phyloP scores from a whole-genome alignment of 345 rosid species.

The Eucalyptus tenuipes region DNA sequence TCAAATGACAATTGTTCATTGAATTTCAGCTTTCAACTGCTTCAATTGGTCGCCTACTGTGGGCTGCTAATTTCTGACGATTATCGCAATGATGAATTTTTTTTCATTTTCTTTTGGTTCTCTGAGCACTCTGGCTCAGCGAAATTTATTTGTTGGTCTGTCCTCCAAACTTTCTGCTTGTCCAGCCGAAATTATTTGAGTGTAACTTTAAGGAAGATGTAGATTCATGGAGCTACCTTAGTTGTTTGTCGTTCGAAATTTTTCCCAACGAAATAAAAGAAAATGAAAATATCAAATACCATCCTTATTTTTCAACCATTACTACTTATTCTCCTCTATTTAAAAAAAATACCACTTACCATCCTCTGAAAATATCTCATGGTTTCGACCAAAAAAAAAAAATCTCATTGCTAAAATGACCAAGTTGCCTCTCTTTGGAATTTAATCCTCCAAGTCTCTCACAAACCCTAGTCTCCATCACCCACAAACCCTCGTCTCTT shows the following conservation, averaged over 20 bases:
- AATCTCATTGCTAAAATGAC: background rate
- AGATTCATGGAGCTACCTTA: background rate
- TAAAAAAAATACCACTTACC: background rate
- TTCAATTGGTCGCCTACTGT: background rate
- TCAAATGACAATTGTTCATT: background rate
- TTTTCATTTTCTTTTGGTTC: background rate
- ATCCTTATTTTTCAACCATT: background rate
- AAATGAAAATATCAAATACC: background rate
- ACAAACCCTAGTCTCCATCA: background rate
- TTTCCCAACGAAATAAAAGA: background rate
- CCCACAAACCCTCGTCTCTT: background rate
- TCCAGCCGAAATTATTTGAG: background rate
- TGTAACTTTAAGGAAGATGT: background rate
- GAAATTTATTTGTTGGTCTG: background rate
- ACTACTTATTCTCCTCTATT: background rate
- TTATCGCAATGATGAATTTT: background rate
- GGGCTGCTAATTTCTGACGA: background rate
- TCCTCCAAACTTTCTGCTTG: background rate
- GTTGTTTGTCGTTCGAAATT: background rate
- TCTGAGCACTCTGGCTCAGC: background rate
- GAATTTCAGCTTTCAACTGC: background rate
- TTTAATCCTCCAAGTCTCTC: background rate
- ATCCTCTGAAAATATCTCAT: too few species aligned
- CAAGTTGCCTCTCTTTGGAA: background rate
- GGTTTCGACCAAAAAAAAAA: too few species aligned